Base-by-base conservation (phyloP, 768 basidiomycete genomes). In the Amanita exitialis region DNA sequence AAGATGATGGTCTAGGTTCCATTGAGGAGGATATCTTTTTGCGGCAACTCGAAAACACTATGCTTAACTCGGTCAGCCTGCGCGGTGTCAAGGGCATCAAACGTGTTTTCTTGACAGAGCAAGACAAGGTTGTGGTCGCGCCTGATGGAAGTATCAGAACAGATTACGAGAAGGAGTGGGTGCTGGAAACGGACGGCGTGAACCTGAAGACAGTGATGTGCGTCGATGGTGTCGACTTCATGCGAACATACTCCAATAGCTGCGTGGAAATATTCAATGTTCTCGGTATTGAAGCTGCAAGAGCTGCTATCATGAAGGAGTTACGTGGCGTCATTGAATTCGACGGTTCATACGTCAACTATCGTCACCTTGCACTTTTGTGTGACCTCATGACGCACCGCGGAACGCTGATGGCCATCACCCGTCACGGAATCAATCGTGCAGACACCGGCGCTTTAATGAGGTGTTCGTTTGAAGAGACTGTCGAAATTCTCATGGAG, bases 271-370 rank as follows among this genome's bases (percentile, higher is more conserved):
- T 97, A 45, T 93, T 93, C 76, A 76, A 90, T 57, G 90, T 94
- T 20, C 76, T 98, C 49, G 96, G 96, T 57, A 96, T 99, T 61
- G 96, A 99, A 66, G 96, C 93, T 16, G 93, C 94, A 13, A 84
- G 95, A 5, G 91, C 84, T 13, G 91, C 94, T 6, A 86, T 99
- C 59, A 82, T 96, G 77, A 90, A 78, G 70, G 96, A 99, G 65
- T 68, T 99, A 42, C 86, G 95, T 56, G 79, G 83, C 51, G 96
- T 98, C 64, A 96, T 99, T 68, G 94, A 97, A 68, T 97, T 98
- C 72, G 95, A 97, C 62, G 95, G 95, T 75, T 97, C 95, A 15
- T 96, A 97, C 61, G 96, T 99, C 75, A 98, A 99, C 69, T 98
- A 94, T 68, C 83, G 96, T 49, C 96, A 99, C 68, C 77, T 98